These are phyloP conservation scores for Thelonectria olida DNA, from an alignment of 2,329 filamentous ascomycete species.

Conservation along the genomic window DNA sequence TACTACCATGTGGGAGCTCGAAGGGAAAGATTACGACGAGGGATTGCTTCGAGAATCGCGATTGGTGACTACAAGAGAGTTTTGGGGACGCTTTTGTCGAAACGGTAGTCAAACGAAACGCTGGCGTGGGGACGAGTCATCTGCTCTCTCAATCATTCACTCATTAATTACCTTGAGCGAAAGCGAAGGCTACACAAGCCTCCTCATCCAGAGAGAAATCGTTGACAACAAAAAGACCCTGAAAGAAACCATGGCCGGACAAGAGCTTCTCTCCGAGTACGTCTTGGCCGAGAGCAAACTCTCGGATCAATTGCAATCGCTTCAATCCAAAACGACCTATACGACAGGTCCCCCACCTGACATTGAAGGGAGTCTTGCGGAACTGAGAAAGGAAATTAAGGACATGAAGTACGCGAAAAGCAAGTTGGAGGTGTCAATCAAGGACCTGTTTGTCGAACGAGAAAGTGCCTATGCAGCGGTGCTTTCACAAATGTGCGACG, in stretches of 20 bases:
- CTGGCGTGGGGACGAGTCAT: not conserved
- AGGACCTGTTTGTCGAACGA: too few species aligned
- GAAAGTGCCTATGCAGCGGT: too few species aligned
- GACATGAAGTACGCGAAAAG: too few species aligned
- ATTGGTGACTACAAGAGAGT: not conserved
- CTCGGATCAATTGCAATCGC: too few species aligned
- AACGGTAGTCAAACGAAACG: not conserved
- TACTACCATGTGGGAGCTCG: conserved; percentile 1
- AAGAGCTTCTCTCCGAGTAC: not conserved
- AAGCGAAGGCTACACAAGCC: not conserved
- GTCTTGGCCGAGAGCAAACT: too few species aligned
- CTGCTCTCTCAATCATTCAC: not conserved
- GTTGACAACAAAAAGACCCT: not conserved
- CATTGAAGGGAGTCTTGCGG: too few species aligned
- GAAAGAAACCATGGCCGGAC: not conserved
- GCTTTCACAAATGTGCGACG: too few species aligned
- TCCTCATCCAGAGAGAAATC: not conserved
- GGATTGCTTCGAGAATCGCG: not conserved
- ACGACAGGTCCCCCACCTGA: too few species aligned
- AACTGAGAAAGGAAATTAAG: too few species aligned
- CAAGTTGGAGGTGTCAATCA: too few species aligned
- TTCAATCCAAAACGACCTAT: too few species aligned
- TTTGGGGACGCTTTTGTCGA: not conserved
- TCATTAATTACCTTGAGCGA: not conserved
- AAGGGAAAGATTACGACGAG: not conserved